Conservation (phyloP, 2,329 filamentous ascomycete genomes). For the Phoma herbarum region DNA sequence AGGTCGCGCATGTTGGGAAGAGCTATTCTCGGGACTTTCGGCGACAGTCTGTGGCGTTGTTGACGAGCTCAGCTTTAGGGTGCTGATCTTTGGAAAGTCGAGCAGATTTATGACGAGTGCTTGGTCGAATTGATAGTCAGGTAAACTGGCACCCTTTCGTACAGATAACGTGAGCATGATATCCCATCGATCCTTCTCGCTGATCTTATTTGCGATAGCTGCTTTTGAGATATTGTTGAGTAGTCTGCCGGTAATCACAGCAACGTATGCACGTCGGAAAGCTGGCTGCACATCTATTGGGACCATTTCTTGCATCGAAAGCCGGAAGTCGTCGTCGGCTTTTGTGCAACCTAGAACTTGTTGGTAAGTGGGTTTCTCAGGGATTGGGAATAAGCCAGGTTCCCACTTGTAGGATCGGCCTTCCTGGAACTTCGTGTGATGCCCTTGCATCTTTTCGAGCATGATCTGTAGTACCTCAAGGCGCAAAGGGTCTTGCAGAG, state of each 20-base stretch:
- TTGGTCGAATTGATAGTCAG: slow-evolving; percentile 39
- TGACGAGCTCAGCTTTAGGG: neutral
- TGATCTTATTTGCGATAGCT: slow-evolving; percentile 26
- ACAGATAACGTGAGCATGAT: slow-evolving; percentile 32
- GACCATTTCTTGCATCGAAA: slow-evolving; percentile 33
- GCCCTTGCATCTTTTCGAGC: slow-evolving; percentile 35
- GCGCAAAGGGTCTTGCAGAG: slow-evolving; percentile 37
- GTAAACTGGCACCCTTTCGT: slow-evolving; percentile 28
- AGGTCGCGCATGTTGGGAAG: neutral
- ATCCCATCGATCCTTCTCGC: slow-evolving; percentile 34
- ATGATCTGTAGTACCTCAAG: slow-evolving; percentile 38
- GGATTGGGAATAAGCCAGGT: slow-evolving; percentile 41
- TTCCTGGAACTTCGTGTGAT: slow-evolving; percentile 20
- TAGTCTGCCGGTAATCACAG: slow-evolving; percentile 36
- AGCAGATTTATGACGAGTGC: slow-evolving; percentile 39
- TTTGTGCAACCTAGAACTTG: slow-evolving; percentile 36
- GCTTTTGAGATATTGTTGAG: slow-evolving; percentile 29
- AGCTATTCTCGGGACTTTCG: neutral
- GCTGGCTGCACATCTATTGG: slow-evolving; percentile 32
- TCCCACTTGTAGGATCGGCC: slow-evolving; percentile 29
- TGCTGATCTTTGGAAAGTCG: slow-evolving; percentile 9
- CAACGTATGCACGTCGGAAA: slow-evolving; percentile 41
- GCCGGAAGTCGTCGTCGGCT: slow-evolving; percentile 32
- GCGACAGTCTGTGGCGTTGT: neutral
- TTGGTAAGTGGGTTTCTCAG: slow-evolving; percentile 30